phyloP scores from a whole-genome alignment of 192 early-diverging fungal genomes.

The Podila minutissima region DNA sequence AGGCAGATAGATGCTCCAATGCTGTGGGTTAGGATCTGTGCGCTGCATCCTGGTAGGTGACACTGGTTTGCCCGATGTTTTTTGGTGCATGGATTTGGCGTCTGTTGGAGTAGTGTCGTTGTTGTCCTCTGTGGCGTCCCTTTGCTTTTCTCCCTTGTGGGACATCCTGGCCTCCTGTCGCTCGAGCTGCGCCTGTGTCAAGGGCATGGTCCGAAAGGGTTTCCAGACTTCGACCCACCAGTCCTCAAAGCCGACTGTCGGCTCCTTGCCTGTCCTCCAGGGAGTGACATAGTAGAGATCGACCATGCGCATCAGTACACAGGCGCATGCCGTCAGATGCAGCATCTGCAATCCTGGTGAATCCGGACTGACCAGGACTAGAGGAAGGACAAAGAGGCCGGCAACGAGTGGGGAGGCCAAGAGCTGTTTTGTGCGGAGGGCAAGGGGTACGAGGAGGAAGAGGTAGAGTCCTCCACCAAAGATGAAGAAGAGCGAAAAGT shows the following conservation, averaged over 20 bases:
- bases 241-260: conserved; percentile 31
- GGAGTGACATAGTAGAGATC: conserved; percentile 43
- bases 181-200: conserved; percentile 38
- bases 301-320: conserved; percentile 35
- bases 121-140: neutral
- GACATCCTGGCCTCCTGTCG: conserved; percentile 8
- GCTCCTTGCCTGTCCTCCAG: conserved; percentile 47
- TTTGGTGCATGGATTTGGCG: neutral
- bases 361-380: conserved; percentile 9
- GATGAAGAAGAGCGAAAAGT: conserved; percentile 42
- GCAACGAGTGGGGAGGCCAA: conserved; percentile 25
- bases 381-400: conserved; percentile 18
- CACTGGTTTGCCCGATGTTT: conserved; percentile 10
- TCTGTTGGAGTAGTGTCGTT: neutral
- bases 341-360: conserved; percentile 15
- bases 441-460: conserved; percentile 28
- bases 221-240: conserved; percentile 42
- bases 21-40: conserved; percentile 31
- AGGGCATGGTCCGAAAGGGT: conserved; percentile 43
- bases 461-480: conserved; percentile 43
- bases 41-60: conserved; percentile 6
- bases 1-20: conserved; percentile 41
- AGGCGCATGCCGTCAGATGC: conserved; percentile 25
- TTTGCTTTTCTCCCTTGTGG: neutral
- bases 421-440: conserved; percentile 19